phyloP scores from a whole-genome alignment of 2,329 filamentous ascomycete genomes.

The Sporothrix luriei region DNA sequence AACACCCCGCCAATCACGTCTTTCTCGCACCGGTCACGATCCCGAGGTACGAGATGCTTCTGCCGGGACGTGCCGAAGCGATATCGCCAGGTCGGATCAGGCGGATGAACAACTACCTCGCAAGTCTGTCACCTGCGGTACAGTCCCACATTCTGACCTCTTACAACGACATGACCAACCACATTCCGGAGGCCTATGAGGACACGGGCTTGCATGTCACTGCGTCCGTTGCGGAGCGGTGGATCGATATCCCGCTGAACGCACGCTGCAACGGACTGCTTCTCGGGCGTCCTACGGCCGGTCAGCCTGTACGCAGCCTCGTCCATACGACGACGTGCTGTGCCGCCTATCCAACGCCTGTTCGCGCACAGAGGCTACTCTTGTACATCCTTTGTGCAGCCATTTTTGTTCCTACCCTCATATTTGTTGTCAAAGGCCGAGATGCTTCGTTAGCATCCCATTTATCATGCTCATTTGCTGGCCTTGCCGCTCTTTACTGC shows the following conservation, averaged over 20 bases:
- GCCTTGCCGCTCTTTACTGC: conserved; percentile 46
- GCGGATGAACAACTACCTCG: conserved; percentile 57
- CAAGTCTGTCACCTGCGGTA: conserved; percentile 46
- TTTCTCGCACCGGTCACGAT: conserved; percentile 46
- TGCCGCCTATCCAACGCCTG: conserved; percentile 46
- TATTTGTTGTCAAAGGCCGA: neutral
- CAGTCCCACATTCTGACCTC: conserved; percentile 53
- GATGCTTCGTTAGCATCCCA: neutral
- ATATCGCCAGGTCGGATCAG: conserved; percentile 54
- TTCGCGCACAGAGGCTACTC: conserved; percentile 43
- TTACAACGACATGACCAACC: conserved; percentile 53
- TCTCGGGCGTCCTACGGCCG: conserved; percentile 38
- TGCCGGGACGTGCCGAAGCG: conserved; percentile 46
- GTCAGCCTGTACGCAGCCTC: conserved; percentile 37
- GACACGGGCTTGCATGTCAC: conserved; percentile 55
- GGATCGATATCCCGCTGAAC: conserved; percentile 58
- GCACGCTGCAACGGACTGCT: conserved; percentile 55
- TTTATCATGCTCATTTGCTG: neutral
- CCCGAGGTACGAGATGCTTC: conserved; percentile 50
- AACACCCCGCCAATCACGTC: conserved; percentile 35
- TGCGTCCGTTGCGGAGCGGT: conserved; percentile 49
- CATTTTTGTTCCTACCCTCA: neutral
- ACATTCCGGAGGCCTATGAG: conserved; percentile 44
- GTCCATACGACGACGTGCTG: conserved; percentile 58
- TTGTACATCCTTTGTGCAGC: neutral